Conservation (phyloP, 768 basidiomycete genomes). For the Trametes maxima region DNA sequence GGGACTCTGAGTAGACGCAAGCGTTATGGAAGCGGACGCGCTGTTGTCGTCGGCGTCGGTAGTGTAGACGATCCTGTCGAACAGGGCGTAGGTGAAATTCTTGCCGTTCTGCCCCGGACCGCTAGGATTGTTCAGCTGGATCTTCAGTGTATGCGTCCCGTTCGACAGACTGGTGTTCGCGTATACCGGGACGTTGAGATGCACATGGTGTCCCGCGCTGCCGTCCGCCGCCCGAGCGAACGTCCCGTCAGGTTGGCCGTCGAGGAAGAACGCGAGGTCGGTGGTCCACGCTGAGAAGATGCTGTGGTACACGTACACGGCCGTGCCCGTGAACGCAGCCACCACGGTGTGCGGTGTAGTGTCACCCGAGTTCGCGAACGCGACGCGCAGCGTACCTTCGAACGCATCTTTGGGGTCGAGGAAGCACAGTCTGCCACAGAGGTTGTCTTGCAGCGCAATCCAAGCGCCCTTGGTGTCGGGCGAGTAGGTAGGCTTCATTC, state of each 20-base stretch:
- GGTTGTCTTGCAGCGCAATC: constrained; percentile 2
- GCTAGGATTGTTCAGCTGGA: background rate
- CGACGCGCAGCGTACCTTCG: constrained; percentile 9
- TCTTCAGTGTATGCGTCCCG: constrained; percentile 6
- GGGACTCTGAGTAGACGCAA: too few relatives aligned
- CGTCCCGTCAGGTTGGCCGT: background rate
- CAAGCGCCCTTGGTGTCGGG: background rate
- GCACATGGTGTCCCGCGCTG: background rate
- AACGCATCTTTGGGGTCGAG: background rate
- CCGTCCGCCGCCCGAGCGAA: constrained; percentile 1
- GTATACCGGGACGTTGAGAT: constrained; percentile 12
- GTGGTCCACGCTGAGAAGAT: background rate
- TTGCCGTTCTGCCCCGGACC: background rate
- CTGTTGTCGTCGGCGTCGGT: background rate
- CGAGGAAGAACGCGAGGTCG: constrained; percentile 11
- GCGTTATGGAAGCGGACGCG: too few relatives aligned
- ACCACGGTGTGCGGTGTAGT: background rate
- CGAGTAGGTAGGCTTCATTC: constrained; percentile 1
- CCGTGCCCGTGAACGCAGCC: background rate
- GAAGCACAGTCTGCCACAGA: background rate
- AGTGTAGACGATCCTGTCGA: constrained; percentile 19
- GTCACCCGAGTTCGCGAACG: background rate
- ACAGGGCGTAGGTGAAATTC: background rate
- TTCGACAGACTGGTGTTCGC: background rate
- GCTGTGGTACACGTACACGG: constrained; percentile 5